A percentile compares a stretch with the other conserved stretches of the same genome.
Conservation (phyloP, 306 rosid species). For the Casuarina equisetifolia region DNA sequence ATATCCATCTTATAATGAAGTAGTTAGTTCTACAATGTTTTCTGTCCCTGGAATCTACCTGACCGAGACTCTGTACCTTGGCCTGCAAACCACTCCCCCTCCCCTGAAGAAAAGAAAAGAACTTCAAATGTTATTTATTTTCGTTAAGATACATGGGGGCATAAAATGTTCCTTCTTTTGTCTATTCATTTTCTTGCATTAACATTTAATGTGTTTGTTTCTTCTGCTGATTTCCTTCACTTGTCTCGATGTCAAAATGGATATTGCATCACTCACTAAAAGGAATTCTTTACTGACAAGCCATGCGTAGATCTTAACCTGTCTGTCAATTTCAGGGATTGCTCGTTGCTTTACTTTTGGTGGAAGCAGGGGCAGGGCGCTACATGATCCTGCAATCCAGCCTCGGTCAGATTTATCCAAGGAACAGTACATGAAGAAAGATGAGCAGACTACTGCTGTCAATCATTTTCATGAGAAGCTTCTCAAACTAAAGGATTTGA, state of each 20-base stretch:
- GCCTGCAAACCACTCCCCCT: no score
- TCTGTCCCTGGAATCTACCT: no score
- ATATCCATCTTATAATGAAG: background rate
- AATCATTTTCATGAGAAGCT: slow-evolving; percentile 96
- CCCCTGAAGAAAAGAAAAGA: no score
- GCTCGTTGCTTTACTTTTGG: slow-evolving; percentile 97
- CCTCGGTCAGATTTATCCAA: slow-evolving; percentile 65
- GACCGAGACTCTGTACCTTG: no score
- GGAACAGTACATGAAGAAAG: slow-evolving; percentile 70
- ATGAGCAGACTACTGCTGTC: slow-evolving; percentile 73
- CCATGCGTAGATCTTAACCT: background rate
- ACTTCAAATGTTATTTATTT: no score
- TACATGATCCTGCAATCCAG: slow-evolving; percentile 67
- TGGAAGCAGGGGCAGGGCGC: slow-evolving; percentile 67
- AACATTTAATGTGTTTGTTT: background rate
- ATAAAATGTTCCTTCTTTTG: background rate
- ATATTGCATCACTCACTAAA: background rate
- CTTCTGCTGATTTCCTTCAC: background rate
- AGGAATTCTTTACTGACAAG: background rate
- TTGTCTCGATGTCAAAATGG: background rate
- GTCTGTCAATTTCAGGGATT: slow-evolving; percentile 52
- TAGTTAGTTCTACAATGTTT: background rate
- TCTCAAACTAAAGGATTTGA: slow-evolving; percentile 81
- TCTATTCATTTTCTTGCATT: background rate
- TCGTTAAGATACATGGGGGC: background rate